These are phyloP conservation scores for Sugiyamaella paludigena DNA, from an alignment of 1,139 yeast species.

Conservation along the genomic window DNA sequence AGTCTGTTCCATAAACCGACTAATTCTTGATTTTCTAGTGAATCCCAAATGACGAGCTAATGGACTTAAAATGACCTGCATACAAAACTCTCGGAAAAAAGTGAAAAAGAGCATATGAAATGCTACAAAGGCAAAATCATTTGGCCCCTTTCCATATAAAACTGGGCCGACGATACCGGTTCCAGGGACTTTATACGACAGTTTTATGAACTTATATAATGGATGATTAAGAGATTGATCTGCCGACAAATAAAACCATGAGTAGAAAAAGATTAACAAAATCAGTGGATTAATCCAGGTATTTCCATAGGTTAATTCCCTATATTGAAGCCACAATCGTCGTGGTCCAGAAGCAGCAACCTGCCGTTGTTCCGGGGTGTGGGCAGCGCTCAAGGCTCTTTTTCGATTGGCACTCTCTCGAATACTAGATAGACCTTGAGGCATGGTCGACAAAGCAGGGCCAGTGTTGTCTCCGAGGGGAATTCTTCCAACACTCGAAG, in stretches of 20 bases:
- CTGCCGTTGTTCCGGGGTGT: conserved; percentile 5
- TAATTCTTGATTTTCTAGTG: conserved; percentile 55
- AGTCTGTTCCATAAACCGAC: conserved; percentile 90
- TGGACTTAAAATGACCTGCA: conserved; percentile 80
- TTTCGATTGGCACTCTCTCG: conserved; percentile 36
- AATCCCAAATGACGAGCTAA: conserved; percentile 58
- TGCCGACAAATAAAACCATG: conserved; percentile 32
- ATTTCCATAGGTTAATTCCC: conserved; percentile 64
- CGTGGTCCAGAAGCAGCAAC: conserved; percentile 16
- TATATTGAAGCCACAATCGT: conserved; percentile 49
- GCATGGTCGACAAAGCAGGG: conserved; percentile 41
- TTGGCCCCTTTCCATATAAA: conserved; percentile 78
- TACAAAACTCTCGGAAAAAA: conserved; percentile 82
- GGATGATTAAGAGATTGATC: conserved; percentile 57
- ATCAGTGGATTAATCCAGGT: conserved; percentile 77
- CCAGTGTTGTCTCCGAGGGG: conserved; percentile 42
- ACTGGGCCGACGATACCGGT: conserved; percentile 24
- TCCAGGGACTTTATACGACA: conserved; percentile 64
- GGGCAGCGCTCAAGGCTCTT: conserved; percentile 37
- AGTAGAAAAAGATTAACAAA: conserved; percentile 38
- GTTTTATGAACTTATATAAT: conserved; percentile 60
- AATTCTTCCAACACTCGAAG: conserved; percentile 37
- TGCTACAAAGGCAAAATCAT: conserved; percentile 76
- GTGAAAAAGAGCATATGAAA: conserved; percentile 86
- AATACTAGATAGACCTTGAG: conserved; percentile 32